These are phyloP conservation scores for Saitozyma sp. DNA, from an alignment of 768 basidiomycete genomes.

Conservation along the genomic window DNA sequence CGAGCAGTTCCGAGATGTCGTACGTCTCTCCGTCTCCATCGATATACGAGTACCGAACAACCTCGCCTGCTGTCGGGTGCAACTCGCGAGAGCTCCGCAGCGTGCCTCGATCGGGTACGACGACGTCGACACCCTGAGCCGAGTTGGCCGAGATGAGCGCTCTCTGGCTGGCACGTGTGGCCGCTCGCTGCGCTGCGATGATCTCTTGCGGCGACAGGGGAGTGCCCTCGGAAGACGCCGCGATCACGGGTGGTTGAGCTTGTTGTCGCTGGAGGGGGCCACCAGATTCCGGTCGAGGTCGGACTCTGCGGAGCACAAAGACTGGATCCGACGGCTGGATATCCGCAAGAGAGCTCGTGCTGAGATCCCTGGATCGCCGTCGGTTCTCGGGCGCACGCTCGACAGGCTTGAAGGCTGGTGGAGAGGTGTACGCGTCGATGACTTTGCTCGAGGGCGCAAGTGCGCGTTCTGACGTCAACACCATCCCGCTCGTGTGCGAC, in stretches of 20 bases:
- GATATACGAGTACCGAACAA: slow-evolving; percentile 90
- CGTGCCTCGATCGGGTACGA: slow-evolving; percentile 78
- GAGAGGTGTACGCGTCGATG: slow-evolving; percentile 75
- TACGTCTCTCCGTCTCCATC: slow-evolving; percentile 84
- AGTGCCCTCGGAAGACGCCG: not conserved
- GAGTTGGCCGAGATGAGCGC: slow-evolving; percentile 84
- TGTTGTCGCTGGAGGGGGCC: slow-evolving; percentile 20
- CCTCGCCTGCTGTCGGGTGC: slow-evolving; percentile 51
- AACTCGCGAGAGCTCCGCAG: slow-evolving; percentile 80
- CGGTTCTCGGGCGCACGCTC: slow-evolving; percentile 68
- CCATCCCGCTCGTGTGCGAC: slow-evolving; percentile 32
- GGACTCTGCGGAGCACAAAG: slow-evolving; percentile 83
- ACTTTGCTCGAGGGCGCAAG: slow-evolving; percentile 77
- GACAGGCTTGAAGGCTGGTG: slow-evolving; percentile 68
- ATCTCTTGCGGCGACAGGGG: slow-evolving; percentile 74
- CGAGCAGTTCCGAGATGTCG: slow-evolving; percentile 90
- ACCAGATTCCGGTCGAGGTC: slow-evolving; percentile 58
- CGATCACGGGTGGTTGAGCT: slow-evolving; percentile 1
- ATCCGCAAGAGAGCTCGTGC: slow-evolving; percentile 68
- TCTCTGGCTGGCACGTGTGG: slow-evolving; percentile 77
- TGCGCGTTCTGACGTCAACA: slow-evolving; percentile 64
- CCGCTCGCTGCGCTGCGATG: slow-evolving; percentile 88
- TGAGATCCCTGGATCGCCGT: slow-evolving; percentile 83
- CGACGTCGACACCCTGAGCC: slow-evolving; percentile 81
- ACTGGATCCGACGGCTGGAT: slow-evolving; percentile 78